Evolutionary conservation across 768 basidiomycete genomes (phyloP), one percentile per base, ranked within the genome.

Genomic region (Pleurotus eryngii): DNA sequence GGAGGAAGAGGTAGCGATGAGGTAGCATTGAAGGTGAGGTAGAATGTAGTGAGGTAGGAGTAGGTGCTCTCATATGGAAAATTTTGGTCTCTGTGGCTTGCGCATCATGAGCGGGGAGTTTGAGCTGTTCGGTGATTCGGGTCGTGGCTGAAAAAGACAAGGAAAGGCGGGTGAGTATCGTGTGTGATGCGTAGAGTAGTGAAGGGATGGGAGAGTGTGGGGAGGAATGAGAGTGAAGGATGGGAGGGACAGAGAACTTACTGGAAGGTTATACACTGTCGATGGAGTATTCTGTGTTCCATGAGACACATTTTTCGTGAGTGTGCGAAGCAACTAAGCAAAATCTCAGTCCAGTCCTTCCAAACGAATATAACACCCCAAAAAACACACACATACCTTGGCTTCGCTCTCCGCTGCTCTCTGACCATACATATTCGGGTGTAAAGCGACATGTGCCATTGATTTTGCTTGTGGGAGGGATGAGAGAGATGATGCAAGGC

Each of bases 401-500:
- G 86, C 87, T 70, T 90, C 84, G 63, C 88, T 89, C 69, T 89
- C 83, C 4, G 83, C 82, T 38, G 83, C 82, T 37, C 81, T 81
- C 57, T 82, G 80, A 1, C 83, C 82, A 65, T 86, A 87, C 85
- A 87, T 84, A 64, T 75, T 81, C 1, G 82, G 83, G 70, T 91
- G 89, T 1, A 92, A 73, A 1, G 82, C 73, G 27, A 92, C 78
- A 63, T 77, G 78, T 63, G 82, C 79, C 51, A 92, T 76, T 70
- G 80, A 87, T 64, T 83, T 89, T 8, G 89, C 89, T 62, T 86
- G 81, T 0, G 89, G 87, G 38, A 91, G 78, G 0, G 83, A 75
- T 53, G 86, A 82, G 54, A 92, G 81, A 2, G 84, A 80, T 39
- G 77, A 83, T 30, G 89, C 85, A 48, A 91, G 74, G 64, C 82